Evolutionary conservation across 2,329 filamentous ascomycete species (phyloP).

Genomic region (Verticillium nubilum): DNA sequence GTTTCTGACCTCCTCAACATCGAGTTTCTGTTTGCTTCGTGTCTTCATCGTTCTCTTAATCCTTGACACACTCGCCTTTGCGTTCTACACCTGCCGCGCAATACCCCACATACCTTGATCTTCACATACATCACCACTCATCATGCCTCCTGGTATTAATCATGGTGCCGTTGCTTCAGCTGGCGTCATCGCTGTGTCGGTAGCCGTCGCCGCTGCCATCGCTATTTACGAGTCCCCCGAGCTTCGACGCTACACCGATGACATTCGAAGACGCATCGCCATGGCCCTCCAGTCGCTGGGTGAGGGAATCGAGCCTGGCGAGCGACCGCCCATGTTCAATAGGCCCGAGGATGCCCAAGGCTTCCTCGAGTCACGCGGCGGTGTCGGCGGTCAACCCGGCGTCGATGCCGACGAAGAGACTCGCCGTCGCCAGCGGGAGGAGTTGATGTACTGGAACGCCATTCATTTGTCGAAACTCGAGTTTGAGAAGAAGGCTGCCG

Average conservation of each 20-base stretch:
- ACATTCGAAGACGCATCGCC: constrained; percentile 56
- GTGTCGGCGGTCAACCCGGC: constrained; percentile 33
- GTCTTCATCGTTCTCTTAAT: constrained; percentile 1
- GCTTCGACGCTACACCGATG: constrained; percentile 54
- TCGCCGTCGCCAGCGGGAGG: constrained; percentile 55
- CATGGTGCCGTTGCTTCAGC: constrained; percentile 48
- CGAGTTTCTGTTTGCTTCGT: neutral
- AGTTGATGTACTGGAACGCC: constrained; percentile 62
- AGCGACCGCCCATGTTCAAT: constrained; percentile 53
- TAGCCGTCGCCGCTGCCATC: constrained; percentile 52
- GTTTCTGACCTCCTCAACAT: neutral
- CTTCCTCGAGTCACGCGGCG: constrained; percentile 49
- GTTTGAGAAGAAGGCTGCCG: constrained; percentile 17
- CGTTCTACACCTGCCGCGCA: neutral
- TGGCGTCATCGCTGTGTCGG: constrained; percentile 51
- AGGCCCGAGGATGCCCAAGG: constrained; percentile 61
- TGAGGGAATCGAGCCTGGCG: constrained; percentile 45
- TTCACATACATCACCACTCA: constrained; percentile 3
- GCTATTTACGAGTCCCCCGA: constrained; percentile 61
- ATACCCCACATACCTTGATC: neutral
- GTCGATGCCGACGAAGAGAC: constrained; percentile 60
- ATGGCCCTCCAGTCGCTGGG: constrained; percentile 54
- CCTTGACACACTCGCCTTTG: neutral
- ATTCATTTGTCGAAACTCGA: constrained; percentile 42
- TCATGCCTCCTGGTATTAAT: constrained; percentile 49